Evolutionary conservation across 257 asterid species (phyloP), one percentile per base, ranked within the genome.

Genomic region (Solanum pimpinellifolium): DNA sequence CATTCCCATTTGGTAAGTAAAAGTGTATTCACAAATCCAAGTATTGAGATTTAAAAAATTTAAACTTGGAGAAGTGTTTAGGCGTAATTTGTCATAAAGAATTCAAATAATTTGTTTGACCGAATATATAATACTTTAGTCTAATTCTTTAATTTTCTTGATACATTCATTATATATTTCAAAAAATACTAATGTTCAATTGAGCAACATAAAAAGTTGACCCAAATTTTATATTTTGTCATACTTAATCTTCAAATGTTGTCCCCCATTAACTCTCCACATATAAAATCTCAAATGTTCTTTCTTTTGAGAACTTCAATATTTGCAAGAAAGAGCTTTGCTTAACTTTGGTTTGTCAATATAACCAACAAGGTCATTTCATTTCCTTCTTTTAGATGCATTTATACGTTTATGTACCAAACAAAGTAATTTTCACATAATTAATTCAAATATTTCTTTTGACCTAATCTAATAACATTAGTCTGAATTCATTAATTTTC

Each of bases 231-330:
- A 9, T 25, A 66, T 1, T 2, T 20, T 3, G 0, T 4, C 7
- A 23, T 62, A 62, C n/a, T 41, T 41, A 44, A 9, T 1, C 72
- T 65, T n/a, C 33, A 25, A 11, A 65, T 65, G 35, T 33, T 33
- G 35, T 33, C 35, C n/a, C 18, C 20, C 2, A 11, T 66, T 66
- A 33, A 66, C 35, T 66, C 5, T 25, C 37, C 33, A 66, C 74
- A 66, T 10, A 25, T 13, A 66, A 25, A 20, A 27, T 37, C 77
- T 35, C 86, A 66, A 65, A 27, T 13, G 20, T 27, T 76, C 27
- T 66, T 83, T 81, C 83, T 39, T 84, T 70, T 89, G 72, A 88
- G 23, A 85, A 49, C 39, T 87, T 88, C 82, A 90, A 87, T 78
- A 88, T 66, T 84, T 20, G 66, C 14, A 87, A 12, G 18, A 7